Base-by-base conservation (phyloP, 805 yeast genomes). In the Grigorovia yakushimaensis region DNA sequence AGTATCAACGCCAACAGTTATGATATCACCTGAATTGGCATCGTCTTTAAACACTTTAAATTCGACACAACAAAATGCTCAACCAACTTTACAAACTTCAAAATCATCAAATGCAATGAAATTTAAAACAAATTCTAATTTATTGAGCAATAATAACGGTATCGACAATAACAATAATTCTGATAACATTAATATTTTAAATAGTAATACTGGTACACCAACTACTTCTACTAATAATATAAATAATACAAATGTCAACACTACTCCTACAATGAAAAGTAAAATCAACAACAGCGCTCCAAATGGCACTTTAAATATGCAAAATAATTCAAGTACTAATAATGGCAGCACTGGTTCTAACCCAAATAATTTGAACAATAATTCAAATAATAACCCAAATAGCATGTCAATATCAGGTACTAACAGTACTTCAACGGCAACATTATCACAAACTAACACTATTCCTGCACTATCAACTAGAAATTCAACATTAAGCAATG, bases 21-120 rank as follows among this genome's bases (percentile, higher is more conserved):
- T 40, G 43, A 40, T 45, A 5, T 45, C 47, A 3, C 47, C 47
- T 21, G 44, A 42, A 18, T 8, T 42, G 22, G 36, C 36, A n/a
- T 42, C 44, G 9, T 42, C 44, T 8, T 42, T 42, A 19, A 42
- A 42, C n/a, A 42, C 44, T n/a, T 30, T 42, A 17, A 42, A 35
- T 20, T 42, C 44, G 8, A 33, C 37, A 11, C 37, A 33, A 13
- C n/a, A 33, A 15, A 17, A 3, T 11, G n/a, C 17, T 15, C 37
- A 4, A 33, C 37, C 37, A 33, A 33, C 17, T 13, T 33, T 33
- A n/a, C 3, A 33, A 15, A 7, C 7, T 33, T 15, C 18, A 2
- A 33, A 33, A 15, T 33, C 37, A 15, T 33, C 37, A 33, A 33
- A 33, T 33, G 15, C 37, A 11, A 33, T 33, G 6, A 33, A 33